Conservation (phyloP, 2,329 filamentous ascomycete species). For the Fusarium pseudograminearum region DNA sequence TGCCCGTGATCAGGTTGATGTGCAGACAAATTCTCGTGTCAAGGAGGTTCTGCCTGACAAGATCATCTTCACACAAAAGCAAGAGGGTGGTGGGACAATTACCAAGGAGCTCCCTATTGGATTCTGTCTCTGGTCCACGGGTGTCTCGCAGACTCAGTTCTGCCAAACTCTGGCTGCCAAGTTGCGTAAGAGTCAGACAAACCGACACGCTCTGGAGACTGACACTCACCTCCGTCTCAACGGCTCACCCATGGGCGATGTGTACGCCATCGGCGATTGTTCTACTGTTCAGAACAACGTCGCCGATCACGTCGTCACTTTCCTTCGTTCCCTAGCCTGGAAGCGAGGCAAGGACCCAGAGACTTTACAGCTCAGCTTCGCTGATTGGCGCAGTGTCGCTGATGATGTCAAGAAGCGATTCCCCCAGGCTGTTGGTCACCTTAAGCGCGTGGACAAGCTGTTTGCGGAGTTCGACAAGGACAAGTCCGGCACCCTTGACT, state of each 20-base stretch:
- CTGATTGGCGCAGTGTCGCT: conserved; percentile 89
- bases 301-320: conserved; percentile 88
- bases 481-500: conserved; percentile 91
- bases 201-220: conserved; percentile 92
- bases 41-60: conserved; percentile 86
- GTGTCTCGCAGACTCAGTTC: conserved; percentile 87
- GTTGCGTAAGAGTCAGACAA: conserved; percentile 81
- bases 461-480: conserved; percentile 95
- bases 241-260: conserved; percentile 89
- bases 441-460: conserved; percentile 89
- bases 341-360: conserved; percentile 92
- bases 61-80: conserved; percentile 89
- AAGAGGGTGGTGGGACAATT: conserved; percentile 77
- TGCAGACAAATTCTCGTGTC: conserved; percentile 92
- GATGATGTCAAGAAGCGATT: conserved; percentile 87
- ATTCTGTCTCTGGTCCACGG: conserved; percentile 98
- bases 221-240: conserved; percentile 91
- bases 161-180: conserved; percentile 81
- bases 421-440: conserved; percentile 87
- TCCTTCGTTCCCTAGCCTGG: conserved; percentile 89
- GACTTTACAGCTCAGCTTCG: conserved; percentile 85
- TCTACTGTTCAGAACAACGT: conserved; percentile 98
- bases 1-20: conserved; percentile 88
- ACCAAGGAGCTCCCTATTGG: conserved; percentile 95
- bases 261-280: conserved; percentile 97